Base-by-base conservation (phyloP, 78 protist genomes). In the Capsaspora owczarzaki region DNA sequence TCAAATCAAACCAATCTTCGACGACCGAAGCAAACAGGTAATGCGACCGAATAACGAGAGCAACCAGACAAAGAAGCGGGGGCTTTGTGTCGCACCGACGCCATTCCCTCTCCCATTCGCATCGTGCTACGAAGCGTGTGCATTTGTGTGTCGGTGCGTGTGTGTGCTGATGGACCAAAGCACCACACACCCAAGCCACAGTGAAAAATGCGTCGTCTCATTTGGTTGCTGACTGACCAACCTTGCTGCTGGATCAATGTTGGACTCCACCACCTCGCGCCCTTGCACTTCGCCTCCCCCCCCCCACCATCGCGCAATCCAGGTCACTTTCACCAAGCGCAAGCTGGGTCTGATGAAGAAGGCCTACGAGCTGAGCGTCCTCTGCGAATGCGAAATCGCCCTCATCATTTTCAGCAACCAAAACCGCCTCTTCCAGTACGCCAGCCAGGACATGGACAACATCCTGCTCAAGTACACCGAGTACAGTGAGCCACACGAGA, bases 281-380 rank as follows among this genome's bases (percentile, higher is more conserved):
- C n/a, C n/a, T n/a, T n/a, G n/a, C n/a, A n/a, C n/a, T n/a, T n/a
- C n/a, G n/a, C n/a, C n/a, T n/a, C n/a, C n/a, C n/a, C n/a, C n/a
- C n/a, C n/a, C n/a, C n/a, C n/a, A n/a, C n/a, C n/a, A n/a, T n/a
- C n/a, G n/a, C n/a, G n/a, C n/a, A n/a, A 10, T 31, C 44, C 82
- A 78, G 82, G 74, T 80, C 51, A 80, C 84, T 12, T 63, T 69
- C 74, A 42, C 10, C 38, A 80, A 80, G 74, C 76, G 87, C 41
- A 84, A 84, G 49, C 19, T 47, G 10, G 87, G 87, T 22, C 61
- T 84, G 31, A 47, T 84, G 72, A 84, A 84, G 71, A 84, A 84
- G 69, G 87, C 87, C 53, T 78, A 70, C 47, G 87, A 84, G 74
- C 82, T 84, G 27, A 78, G 83, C 44, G 69, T 84, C 29, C 82